phyloP scores from a whole-genome alignment of 768 basidiomycete genomes.

The Favolaschia claudopus region DNA sequence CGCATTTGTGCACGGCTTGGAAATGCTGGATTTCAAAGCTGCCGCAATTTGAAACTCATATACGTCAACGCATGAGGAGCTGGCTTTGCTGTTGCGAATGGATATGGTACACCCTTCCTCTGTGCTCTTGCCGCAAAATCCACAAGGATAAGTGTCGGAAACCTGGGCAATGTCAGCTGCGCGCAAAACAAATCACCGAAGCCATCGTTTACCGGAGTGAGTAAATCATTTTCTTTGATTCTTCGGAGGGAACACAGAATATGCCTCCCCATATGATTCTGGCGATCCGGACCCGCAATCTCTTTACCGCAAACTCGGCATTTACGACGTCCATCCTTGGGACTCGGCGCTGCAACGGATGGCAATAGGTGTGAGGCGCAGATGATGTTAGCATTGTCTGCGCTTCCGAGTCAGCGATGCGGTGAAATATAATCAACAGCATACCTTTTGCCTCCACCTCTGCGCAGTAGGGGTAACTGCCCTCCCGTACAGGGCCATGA shows the following conservation, averaged over 20 bases:
- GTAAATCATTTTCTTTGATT: not conserved
- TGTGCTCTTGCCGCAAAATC: not conserved
- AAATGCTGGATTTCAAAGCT: slow-evolving; percentile 1
- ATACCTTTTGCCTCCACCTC: not conserved
- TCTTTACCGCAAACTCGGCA: slow-evolving; percentile 1
- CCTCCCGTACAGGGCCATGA: not conserved
- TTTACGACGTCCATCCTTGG: not conserved
- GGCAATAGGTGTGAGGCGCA: not conserved
- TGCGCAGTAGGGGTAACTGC: not conserved
- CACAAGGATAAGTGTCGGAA: not conserved
- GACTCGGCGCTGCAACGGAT: not conserved
- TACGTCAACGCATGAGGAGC: not conserved
- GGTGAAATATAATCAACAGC: not conserved
- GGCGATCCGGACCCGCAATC: slow-evolving; percentile 3
- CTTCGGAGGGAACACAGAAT: not conserved
- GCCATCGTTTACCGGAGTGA: not conserved
- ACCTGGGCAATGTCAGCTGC: too few species aligned
- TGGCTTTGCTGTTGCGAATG: not conserved
- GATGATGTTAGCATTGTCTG: not conserved
- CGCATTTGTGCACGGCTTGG: too few species aligned
- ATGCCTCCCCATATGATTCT: slow-evolving; percentile 11
- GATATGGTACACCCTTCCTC: not conserved
- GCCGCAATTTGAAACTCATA: slow-evolving; percentile 4
- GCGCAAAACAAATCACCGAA: too few species aligned
- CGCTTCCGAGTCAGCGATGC: too few species aligned